Evolutionary conservation across 2,329 filamentous ascomycete genomes (phyloP).

Genomic region (Sclerotinia minor): DNA sequence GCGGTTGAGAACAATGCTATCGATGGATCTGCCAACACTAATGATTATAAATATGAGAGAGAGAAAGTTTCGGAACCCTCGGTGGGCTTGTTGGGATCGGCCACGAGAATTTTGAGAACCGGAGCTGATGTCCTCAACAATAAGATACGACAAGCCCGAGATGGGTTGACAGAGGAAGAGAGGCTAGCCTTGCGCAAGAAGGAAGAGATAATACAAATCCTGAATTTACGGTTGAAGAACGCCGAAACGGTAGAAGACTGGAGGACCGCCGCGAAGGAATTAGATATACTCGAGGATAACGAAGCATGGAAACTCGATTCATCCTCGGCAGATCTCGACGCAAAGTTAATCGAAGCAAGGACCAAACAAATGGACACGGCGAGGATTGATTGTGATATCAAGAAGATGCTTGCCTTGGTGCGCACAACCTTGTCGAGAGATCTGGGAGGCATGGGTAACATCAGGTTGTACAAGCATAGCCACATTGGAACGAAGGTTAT

Average conservation of each 20-base stretch:
- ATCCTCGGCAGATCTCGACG: conserved; percentile 55
- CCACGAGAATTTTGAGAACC: conserved; percentile 34
- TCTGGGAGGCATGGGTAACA: conserved; percentile 82
- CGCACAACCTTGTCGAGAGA: conserved; percentile 79
- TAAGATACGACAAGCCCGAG: conserved; percentile 34
- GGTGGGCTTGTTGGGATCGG: conserved; percentile 36
- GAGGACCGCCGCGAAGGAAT: conserved; percentile 70
- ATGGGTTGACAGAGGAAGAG: conserved; percentile 46
- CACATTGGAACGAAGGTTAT: conserved; percentile 83
- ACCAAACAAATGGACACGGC: conserved; percentile 74
- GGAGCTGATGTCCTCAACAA: conserved; percentile 36
- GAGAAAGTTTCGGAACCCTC: conserved; percentile 6
- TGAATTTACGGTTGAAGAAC: conserved; percentile 65
- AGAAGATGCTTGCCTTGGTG: conserved; percentile 75
- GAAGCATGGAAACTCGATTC: conserved; percentile 75
- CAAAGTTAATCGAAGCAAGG: conserved; percentile 66
- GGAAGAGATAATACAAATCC: conserved; percentile 62
- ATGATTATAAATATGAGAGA: conserved; percentile 6
- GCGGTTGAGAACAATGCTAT: conserved; percentile 28
- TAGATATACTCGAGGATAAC: conserved; percentile 78
- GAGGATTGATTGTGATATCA: conserved; percentile 68
- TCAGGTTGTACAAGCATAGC: conserved; percentile 78
- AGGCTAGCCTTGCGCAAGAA: conserved; percentile 48
- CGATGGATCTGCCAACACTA: background rate
- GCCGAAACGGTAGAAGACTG: conserved; percentile 70